Evolutionary conservation across 331 rosid genomes (phyloP).

Genomic region (Prunus yedoensis): DNA sequence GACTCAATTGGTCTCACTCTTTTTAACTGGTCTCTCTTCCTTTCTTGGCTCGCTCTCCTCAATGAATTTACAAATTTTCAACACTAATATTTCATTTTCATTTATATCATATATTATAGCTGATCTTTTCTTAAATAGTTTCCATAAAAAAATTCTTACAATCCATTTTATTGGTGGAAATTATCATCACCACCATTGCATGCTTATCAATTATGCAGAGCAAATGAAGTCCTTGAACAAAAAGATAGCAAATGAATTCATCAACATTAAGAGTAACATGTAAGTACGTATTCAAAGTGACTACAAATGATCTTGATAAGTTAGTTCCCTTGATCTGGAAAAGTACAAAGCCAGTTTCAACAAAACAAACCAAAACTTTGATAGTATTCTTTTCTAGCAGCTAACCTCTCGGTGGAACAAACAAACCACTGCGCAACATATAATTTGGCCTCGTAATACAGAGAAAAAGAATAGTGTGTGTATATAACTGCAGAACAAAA

Average conservation of each 20-base stretch:
- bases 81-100: no score
- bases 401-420: neutral
- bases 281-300: neutral
- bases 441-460: neutral
- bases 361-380: neutral
- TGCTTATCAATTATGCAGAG: neutral
- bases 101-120: no score
- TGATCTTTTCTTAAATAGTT: no score
- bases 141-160: no score
- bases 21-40: neutral
- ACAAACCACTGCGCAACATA: neutral
- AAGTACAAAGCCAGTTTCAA: constrained; percentile 13
- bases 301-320: neutral
- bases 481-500: neutral
- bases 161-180: no score
- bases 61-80: neutral
- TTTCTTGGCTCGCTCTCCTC: neutral
- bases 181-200: no score
- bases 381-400: neutral
- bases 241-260: no score
- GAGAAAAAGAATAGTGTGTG: neutral
- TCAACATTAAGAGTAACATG: neutral
- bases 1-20: neutral
- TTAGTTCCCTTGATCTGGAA: no score
- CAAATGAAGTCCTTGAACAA: neutral